These are phyloP conservation scores for Cercophora scortea DNA, from an alignment of 495 filamentous ascomycete genomes.

Conservation along the genomic window DNA sequence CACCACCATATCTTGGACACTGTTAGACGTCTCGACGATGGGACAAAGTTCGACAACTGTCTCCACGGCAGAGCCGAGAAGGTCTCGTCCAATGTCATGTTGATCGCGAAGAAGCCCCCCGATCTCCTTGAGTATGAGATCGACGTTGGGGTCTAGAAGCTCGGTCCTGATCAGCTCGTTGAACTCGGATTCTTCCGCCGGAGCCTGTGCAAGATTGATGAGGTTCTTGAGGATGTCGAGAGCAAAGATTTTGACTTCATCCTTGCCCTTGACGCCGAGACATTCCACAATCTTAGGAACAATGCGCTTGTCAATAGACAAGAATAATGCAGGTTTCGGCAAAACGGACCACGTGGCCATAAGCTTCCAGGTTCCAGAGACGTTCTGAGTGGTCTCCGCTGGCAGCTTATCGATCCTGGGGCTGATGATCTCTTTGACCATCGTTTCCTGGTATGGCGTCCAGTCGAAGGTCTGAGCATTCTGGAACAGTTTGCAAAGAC, in stretches of 20 bases:
- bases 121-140: conserved; percentile 58
- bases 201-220: conserved; percentile 45
- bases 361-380: conserved; percentile 75
- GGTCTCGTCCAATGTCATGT: conserved; percentile 55
- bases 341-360: conserved; percentile 72
- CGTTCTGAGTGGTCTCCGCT: conserved; percentile 76
- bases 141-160: conserved; percentile 62
- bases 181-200: conserved; percentile 45
- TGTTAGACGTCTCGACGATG: conserved; percentile 58
- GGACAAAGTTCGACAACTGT: conserved; percentile 67
- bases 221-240: conserved; percentile 66
- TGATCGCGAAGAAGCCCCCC: conserved; percentile 52
- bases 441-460: conserved; percentile 56
- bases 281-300: conserved; percentile 64
- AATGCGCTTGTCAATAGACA: conserved; percentile 56
- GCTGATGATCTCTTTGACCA: conserved; percentile 67
- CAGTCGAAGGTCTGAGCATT: conserved; percentile 60
- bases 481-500: conserved; percentile 66
- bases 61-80: conserved; percentile 69
- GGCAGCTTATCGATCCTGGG: conserved; percentile 74
- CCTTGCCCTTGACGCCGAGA: conserved; percentile 67
- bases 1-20: conserved; percentile 64
- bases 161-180: conserved; percentile 51
- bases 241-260: conserved; percentile 79
- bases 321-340: conserved; percentile 55